Percentiles rank a stretch among this genome's conserved stretches.
Conservation (phyloP, 2,329 filamentous ascomycete genomes). For the Magnaporthiopsis incrustans region DNA sequence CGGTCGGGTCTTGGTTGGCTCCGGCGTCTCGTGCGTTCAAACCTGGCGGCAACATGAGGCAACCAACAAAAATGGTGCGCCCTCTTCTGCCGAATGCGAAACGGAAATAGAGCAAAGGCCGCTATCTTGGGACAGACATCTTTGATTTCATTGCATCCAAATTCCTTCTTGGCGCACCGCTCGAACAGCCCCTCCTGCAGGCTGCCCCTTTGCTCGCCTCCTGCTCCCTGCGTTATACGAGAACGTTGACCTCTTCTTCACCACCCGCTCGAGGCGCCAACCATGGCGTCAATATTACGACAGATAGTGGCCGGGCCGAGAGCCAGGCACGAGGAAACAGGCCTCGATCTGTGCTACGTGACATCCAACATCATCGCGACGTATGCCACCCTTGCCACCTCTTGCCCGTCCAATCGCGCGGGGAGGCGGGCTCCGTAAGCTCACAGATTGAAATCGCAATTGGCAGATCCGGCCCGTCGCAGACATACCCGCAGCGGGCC, state of each 20-base stretch:
- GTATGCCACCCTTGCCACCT: constrained; percentile 22
- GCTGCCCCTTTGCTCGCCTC: background rate
- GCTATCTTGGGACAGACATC: background rate
- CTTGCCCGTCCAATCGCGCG: background rate
- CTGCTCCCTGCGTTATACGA: background rate
- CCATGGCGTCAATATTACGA: constrained; percentile 70
- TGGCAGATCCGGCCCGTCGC: constrained; percentile 77
- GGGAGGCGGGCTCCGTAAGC: constrained; percentile 14
- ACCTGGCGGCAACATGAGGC: background rate
- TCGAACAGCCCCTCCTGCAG: background rate
- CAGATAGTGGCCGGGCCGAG: constrained; percentile 88
- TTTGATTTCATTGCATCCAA: background rate
- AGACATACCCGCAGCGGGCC: constrained; percentile 80
- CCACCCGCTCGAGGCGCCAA: background rate
- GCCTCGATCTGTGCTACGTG: constrained; percentile 92
- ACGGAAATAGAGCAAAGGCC: background rate
- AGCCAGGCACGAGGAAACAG: constrained; percentile 74
- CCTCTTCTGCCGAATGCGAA: background rate
- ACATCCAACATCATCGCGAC: constrained; percentile 67
- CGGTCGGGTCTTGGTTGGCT: background rate
- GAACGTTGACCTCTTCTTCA: background rate
- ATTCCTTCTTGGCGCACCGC: background rate
- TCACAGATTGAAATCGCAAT: background rate
- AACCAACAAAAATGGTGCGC: background rate
- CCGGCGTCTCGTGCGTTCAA: background rate